Conservation (phyloP, 176 grass and related monocot genomes). For the Rhynchospora tenuis region DNA sequence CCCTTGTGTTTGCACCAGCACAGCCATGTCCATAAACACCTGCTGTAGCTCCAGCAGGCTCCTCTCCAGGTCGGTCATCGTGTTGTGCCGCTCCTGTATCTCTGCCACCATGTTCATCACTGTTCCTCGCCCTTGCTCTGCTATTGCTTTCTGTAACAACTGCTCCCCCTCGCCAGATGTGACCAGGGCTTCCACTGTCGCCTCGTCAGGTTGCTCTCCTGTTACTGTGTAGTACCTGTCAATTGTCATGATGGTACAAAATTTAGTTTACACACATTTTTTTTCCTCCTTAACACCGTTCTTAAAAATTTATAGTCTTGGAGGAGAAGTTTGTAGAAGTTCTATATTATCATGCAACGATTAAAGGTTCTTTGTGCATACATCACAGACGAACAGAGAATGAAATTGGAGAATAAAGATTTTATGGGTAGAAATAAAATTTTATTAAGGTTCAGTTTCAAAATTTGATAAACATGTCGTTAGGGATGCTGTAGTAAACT, state of each 20-base stretch:
- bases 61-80: conserved; percentile 46
- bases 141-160: conserved; percentile 29
- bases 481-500: not conserved
- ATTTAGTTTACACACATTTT: not conserved
- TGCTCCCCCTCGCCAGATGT: conserved; percentile 20
- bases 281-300: not conserved
- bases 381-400: not conserved
- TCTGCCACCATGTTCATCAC: conserved; percentile 34
- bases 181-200: conserved; percentile 43
- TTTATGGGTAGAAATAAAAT: not conserved
- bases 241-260: conserved; percentile 15
- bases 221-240: conserved; percentile 51
- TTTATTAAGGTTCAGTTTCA: not conserved
- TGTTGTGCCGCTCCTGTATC: conserved; percentile 40
- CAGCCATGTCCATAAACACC: conserved; percentile 82
- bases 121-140: conserved; percentile 33
- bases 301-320: not conserved
- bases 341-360: not conserved
- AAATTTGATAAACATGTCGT: not conserved
- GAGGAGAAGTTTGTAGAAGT: not conserved
- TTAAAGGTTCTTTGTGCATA: not conserved
- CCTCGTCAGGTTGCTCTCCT: conserved; percentile 51
- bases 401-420: not conserved
- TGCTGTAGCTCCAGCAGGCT: conserved; percentile 71
- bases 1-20: conserved; percentile 57